Percentiles rank a stretch among this genome's conserved stretches.
Evolutionary conservation across 1,284 basidiomycete species (phyloP).

Genomic region (Boletus smithii): DNA sequence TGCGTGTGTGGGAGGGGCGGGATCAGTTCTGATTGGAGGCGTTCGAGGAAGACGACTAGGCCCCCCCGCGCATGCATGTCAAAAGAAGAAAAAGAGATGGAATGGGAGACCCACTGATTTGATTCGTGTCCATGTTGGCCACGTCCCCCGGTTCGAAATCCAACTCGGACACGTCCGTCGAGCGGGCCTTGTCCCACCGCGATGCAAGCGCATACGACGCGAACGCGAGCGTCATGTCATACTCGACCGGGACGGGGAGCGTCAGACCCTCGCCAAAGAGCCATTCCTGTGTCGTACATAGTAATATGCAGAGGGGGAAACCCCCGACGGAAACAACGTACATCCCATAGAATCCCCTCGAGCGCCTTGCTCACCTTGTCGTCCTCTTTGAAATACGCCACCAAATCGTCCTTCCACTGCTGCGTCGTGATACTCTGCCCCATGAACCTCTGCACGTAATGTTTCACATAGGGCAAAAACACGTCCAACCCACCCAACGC

Average conservation of each 20-base stretch:
- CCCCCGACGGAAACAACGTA: too few relatives aligned
- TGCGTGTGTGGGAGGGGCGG: conserved; percentile 53
- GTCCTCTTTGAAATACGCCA: conserved; percentile 68
- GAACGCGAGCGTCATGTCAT: conserved; percentile 78
- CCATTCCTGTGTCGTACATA: too few relatives aligned
- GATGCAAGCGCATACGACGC: conserved; percentile 70
- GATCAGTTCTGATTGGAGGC: conserved; percentile 48
- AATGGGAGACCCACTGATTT: conserved; percentile 47
- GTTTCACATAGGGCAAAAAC: conserved; percentile 78
- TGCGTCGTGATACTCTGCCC: conserved; percentile 85
- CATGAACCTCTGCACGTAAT: conserved; percentile 78
- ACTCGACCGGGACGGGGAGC: conserved; percentile 79
- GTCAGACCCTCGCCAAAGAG: conserved; percentile 78
- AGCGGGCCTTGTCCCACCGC: conserved; percentile 70
- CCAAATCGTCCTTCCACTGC: conserved; percentile 87
- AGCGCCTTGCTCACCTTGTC: conserved; percentile 62
- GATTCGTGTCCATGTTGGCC: conserved; percentile 60
- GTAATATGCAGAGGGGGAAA: too few relatives aligned
- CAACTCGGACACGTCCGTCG: conserved; percentile 44
- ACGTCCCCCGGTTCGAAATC: conserved; percentile 55
- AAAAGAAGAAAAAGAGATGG: background rate
- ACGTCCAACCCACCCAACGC: conserved; percentile 84
- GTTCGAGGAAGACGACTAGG: conserved; percentile 75
- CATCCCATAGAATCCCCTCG: conserved; percentile 78
- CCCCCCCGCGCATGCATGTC: background rate